Percentiles rank a stretch among this genome's conserved stretches.
Conservation (phyloP, 176 grass and related monocot genomes). For the Chloris gayana region DNA sequence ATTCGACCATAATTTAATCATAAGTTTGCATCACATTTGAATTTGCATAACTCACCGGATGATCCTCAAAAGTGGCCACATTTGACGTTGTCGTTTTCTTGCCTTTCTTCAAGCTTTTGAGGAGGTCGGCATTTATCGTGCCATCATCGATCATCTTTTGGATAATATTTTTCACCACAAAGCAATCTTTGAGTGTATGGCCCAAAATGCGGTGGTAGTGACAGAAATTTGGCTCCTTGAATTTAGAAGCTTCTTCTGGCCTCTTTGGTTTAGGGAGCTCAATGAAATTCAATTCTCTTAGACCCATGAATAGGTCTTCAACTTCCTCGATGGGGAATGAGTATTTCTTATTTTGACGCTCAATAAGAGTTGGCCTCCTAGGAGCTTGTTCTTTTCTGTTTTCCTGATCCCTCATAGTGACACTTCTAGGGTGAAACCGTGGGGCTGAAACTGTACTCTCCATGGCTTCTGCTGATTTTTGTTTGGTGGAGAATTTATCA, state of each 20-base stretch:
- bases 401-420: neutral
- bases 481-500: neutral
- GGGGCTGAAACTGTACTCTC: neutral
- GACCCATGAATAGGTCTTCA: neutral
- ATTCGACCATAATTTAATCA: too few species aligned
- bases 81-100: too few species aligned
- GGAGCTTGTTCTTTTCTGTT: neutral
- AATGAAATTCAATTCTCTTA: neutral
- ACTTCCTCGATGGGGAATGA: neutral
- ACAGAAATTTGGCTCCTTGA: neutral
- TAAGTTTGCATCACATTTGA: too few species aligned
- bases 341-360: neutral
- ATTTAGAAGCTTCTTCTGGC: neutral
- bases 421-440: too few species aligned
- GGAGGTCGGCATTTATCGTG: too few species aligned
- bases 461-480: neutral
- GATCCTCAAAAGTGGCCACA: too few species aligned
- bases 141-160: neutral
- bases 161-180: too few species aligned
- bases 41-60: too few species aligned
- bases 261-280: neutral
- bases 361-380: neutral
- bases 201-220: neutral
- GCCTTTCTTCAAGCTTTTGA: too few species aligned
- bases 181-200: neutral